Evolutionary conservation across 75 land plant species (phyloP).

Genomic region (Larix kaempferi): DNA sequence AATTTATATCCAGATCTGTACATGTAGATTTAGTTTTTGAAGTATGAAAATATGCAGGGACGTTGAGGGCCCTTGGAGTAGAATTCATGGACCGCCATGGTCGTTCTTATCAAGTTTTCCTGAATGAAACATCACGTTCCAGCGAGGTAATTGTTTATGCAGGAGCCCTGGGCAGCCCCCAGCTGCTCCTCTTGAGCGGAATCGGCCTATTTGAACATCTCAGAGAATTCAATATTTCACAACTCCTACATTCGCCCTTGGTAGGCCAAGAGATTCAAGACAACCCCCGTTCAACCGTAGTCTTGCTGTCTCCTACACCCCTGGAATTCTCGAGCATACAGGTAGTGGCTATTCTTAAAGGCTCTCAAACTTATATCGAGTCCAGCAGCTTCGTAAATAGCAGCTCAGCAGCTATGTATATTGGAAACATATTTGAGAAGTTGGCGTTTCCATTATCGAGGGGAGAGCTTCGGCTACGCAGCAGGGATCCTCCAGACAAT

Average conservation of each 20-base stretch:
- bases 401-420: not conserved
- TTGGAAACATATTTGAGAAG: constrained; percentile 6
- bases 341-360: constrained; percentile 22
- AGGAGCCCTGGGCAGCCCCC: constrained; percentile 36
- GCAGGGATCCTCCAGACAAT: constrained; percentile 10
- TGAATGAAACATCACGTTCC: not conserved
- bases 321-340: constrained; percentile 20
- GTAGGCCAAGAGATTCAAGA: constrained; percentile 37
- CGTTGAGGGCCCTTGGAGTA: constrained; percentile 8
- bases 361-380: not conserved
- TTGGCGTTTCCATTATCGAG: constrained; percentile 2
- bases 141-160: constrained; percentile 34
- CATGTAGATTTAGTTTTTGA: too few species aligned
- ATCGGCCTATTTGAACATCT: constrained; percentile 32
- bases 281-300: constrained; percentile 27
- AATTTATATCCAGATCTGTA: too few species aligned
- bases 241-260: constrained; percentile 15
- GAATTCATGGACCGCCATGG: constrained; percentile 12
- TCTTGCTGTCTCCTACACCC: constrained; percentile 21
- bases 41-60: constrained; percentile 10
- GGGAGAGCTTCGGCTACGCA: constrained; percentile 1
- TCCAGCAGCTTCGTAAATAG: not conserved
- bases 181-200: constrained; percentile 39
- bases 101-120: constrained; percentile 10
- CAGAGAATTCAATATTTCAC: constrained; percentile 13